These are phyloP conservation scores for Bondarzewia mesenterica DNA, from an alignment of 1,284 basidiomycete genomes.

Conservation along the genomic window DNA sequence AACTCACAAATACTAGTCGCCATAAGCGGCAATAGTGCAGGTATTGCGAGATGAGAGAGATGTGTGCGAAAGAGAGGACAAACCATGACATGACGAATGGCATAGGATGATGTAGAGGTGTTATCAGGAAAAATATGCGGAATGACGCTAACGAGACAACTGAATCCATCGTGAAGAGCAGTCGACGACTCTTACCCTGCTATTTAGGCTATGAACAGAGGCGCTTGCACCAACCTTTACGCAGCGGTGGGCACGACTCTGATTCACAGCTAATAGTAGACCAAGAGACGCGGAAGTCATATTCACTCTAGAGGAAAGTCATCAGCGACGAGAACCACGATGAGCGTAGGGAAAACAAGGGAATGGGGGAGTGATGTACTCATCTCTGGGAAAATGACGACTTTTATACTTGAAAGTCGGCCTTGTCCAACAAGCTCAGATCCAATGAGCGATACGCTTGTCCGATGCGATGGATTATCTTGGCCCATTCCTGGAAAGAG, in stretches of 20 bases:
- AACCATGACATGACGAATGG: too few species aligned
- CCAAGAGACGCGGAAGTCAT: constrained; percentile 6
- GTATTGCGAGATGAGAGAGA: too few species aligned
- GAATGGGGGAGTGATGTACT: background rate
- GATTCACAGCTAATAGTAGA: constrained; percentile 10
- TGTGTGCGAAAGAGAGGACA: too few species aligned
- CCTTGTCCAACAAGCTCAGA: background rate
- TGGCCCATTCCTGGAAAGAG: background rate
- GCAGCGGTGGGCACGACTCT: constrained; percentile 5
- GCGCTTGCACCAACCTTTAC: constrained; percentile 2
- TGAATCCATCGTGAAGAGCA: background rate
- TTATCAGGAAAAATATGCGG: too few species aligned
- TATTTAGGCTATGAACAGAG: constrained; percentile 16
- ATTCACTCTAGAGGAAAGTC: background rate
- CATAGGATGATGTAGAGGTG: too few species aligned
- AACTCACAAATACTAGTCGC: too few species aligned
- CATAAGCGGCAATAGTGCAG: too few species aligned
- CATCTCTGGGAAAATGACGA: background rate
- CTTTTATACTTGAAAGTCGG: background rate
- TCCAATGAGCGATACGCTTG: background rate
- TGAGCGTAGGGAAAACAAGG: constrained; percentile 1
- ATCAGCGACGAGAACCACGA: background rate
- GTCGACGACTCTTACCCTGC: constrained; percentile 9
- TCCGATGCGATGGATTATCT: background rate
- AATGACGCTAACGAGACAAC: background rate